Evolutionary conservation across 208 protist genomes (phyloP), one percentile per base, ranked within the genome.

Genomic region (Lotmaria passim): DNA sequence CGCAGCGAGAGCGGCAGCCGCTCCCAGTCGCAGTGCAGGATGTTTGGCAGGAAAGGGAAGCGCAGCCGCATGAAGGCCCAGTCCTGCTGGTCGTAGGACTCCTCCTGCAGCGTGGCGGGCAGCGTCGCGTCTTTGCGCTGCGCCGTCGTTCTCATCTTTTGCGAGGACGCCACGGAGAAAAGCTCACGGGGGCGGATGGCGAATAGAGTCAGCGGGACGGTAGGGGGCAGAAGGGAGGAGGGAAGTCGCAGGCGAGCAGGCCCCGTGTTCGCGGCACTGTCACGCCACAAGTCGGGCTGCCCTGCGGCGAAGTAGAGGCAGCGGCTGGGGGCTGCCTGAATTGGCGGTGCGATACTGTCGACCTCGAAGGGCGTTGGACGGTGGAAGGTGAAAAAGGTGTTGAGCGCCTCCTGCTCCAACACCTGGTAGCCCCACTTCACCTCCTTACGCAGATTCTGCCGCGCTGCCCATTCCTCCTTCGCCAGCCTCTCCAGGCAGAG

Each of bases 141-240:
- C 31, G 31, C n/a, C 38, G 78, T 60, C 8, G 81, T 34, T 6
- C 31, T 67, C 52, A 67, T 73, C 52, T 89, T 78, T 7, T 82
- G 47, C 14, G 75, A 62, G 23, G 55, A 21, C 11, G 76, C 30
- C 7, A 70, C 59, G 7, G 31, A 47, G 41, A 86, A 83, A 23
- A 86, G 64, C 56, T 83, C 78, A 5, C 81, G 74, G 38, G 81
- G 81, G 58, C 79, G 79, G 0, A 86, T 47, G 0, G 86, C 81
- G 10, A 85, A 67, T 17, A 63, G 19, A 30, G 48, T 78, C 15
- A 87, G 75, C 2, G 83, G 77, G 28, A 84, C 34, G 6, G 73
- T 56, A 0, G 74, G 63, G 12, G 79, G 83, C 7, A 86, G 46
- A 34, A 85, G 33, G 0, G 59, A 65, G 10, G 26, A 8, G 0